phyloP scores from a whole-genome alignment of 2,329 filamentous ascomycete species.

The Monascus ruber region DNA sequence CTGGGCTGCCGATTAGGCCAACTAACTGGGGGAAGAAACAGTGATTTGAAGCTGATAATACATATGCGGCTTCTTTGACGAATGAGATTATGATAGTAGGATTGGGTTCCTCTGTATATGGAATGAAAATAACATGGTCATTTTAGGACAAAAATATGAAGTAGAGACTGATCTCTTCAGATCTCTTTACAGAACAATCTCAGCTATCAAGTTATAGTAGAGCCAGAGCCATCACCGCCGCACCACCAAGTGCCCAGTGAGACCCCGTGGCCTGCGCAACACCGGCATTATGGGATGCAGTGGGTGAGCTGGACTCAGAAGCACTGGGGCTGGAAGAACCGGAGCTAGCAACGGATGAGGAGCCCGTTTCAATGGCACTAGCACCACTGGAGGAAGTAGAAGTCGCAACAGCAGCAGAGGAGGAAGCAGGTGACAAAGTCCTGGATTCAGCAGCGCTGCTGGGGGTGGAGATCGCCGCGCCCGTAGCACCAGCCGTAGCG shows the following conservation, averaged over 20 bases:
- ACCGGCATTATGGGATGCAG: conserved; percentile 12
- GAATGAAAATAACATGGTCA: too few relatives aligned
- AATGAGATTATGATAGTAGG: too few relatives aligned
- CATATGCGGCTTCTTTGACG: neutral
- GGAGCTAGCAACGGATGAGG: neutral
- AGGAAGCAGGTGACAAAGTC: neutral
- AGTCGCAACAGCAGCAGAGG: neutral
- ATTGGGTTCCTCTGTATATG: too few relatives aligned
- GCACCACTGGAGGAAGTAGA: neutral
- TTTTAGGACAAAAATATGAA: too few relatives aligned
- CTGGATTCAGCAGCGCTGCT: neutral
- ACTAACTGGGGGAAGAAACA: conserved; percentile 1
- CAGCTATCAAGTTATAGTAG: conserved; percentile 10
- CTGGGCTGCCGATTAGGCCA: conserved; percentile 8
- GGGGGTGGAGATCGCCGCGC: neutral
- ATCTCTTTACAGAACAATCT: too few relatives aligned
- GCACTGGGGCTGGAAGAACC: neutral
- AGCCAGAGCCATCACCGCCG: conserved; percentile 14
- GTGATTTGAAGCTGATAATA: neutral
- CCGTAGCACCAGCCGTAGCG: neutral
- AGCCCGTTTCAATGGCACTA: neutral
- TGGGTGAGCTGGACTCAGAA: conserved; percentile 2
- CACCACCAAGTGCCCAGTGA: conserved; percentile 16
- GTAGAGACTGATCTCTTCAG: too few relatives aligned
- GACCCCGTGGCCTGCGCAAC: conserved; percentile 8